phyloP scores from a whole-genome alignment of 306 rosid genomes.

The Sindora glabra region DNA sequence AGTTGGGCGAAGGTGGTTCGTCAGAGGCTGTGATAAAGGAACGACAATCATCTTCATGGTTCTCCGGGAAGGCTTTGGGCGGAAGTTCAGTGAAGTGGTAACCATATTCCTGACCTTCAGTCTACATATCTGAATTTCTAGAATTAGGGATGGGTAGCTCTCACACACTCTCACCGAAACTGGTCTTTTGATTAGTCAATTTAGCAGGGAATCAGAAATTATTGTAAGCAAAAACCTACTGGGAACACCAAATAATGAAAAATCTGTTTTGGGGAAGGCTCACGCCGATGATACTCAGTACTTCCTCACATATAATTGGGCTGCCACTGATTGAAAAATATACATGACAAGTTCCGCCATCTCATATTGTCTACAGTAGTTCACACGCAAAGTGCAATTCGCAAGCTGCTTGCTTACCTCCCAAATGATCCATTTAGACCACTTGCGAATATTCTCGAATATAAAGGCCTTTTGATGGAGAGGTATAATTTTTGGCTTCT shows the following conservation, averaged over 20 bases:
- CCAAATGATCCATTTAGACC: conserved; percentile 40
- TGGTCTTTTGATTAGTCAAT: too few species aligned
- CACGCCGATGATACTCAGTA: conserved; percentile 29
- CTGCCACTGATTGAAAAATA: conserved; percentile 5
- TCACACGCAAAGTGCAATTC: conserved; percentile 35
- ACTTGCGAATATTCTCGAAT: conserved; percentile 41
- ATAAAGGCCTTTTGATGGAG: conserved; percentile 50
- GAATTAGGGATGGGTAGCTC: too few species aligned
- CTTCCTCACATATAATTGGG: background rate
- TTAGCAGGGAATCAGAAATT: too few species aligned
- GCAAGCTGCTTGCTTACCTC: conserved; percentile 24
- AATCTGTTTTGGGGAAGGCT: conserved; percentile 17
- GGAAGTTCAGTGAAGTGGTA: too few species aligned
- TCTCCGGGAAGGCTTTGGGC: too few species aligned
- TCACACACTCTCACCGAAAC: too few species aligned
- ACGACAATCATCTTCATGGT: too few species aligned
- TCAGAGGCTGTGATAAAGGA: too few species aligned
- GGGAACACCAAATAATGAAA: conserved; percentile 12
- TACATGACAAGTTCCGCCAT: background rate
- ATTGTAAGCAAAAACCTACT: too few species aligned
- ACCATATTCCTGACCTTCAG: too few species aligned
- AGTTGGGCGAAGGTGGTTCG: too few species aligned
- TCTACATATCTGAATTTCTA: too few species aligned
- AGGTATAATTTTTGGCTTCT: conserved; percentile 36
- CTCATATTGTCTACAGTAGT: conserved; percentile 3